These are phyloP conservation scores for Zalaria obscura DNA, from an alignment of 2,329 filamentous ascomycete genomes.

Conservation along the genomic window DNA sequence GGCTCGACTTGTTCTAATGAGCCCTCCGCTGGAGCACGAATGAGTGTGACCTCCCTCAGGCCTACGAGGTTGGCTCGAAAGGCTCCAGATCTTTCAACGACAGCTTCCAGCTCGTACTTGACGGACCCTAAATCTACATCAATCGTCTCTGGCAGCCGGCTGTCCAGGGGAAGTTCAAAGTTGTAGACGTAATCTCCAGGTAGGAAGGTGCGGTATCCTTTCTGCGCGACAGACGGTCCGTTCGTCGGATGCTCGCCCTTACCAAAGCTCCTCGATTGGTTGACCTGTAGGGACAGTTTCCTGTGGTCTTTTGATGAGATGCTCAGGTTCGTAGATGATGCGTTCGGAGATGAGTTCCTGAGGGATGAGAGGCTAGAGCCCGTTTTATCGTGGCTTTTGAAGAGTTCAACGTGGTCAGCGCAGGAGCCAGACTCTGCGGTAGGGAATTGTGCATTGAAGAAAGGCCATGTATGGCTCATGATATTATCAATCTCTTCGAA, in stretches of 20 bases:
- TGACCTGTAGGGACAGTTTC: slow-evolving; percentile 64
- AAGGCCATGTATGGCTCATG: slow-evolving; percentile 77
- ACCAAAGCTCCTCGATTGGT: slow-evolving; percentile 71
- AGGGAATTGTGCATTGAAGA: slow-evolving; percentile 68
- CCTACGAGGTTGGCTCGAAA: slow-evolving; percentile 83
- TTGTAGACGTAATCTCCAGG: slow-evolving; percentile 61
- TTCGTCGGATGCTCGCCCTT: slow-evolving; percentile 54
- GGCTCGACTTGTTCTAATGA: slow-evolving; percentile 85
- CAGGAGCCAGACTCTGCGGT: slow-evolving; percentile 46
- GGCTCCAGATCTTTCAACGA: slow-evolving; percentile 71
- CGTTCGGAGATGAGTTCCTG: slow-evolving; percentile 28
- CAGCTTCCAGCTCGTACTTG: slow-evolving; percentile 75
- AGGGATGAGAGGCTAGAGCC: slow-evolving; percentile 20
- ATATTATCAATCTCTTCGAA: slow-evolving; percentile 73
- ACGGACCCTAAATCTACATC: slow-evolving; percentile 76
- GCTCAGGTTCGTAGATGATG: slow-evolving; percentile 27
- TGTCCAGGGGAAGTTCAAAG: slow-evolving; percentile 75
- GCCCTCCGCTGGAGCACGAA: slow-evolving; percentile 73
- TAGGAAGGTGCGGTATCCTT: slow-evolving; percentile 75
- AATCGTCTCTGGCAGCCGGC: slow-evolving; percentile 67
- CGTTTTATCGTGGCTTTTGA: slow-evolving; percentile 25
- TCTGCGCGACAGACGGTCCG: slow-evolving; percentile 48
- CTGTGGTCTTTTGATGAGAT: slow-evolving; percentile 38
- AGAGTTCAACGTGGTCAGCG: slow-evolving; percentile 47
- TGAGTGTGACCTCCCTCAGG: slow-evolving; percentile 65